These are phyloP conservation scores for Pseudevernia furfuracea DNA, from an alignment of 495 filamentous ascomycete genomes.

Conservation along the genomic window DNA sequence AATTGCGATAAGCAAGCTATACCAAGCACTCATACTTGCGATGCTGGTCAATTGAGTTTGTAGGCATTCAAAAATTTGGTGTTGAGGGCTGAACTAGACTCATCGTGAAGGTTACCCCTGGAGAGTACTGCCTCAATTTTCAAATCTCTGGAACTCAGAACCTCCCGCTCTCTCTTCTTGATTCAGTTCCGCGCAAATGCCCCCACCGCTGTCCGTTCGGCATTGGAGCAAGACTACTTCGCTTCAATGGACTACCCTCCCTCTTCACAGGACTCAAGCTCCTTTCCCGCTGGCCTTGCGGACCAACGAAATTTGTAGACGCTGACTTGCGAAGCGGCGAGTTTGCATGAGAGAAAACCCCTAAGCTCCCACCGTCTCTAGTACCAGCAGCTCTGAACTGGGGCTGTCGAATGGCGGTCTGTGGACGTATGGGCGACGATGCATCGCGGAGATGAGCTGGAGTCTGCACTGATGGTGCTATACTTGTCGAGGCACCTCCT, in stretches of 20 bases:
- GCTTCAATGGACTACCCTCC: conserved; percentile 29
- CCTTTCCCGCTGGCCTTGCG: conserved; percentile 36
- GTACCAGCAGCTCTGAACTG: conserved; percentile 43
- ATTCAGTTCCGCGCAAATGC: conserved; percentile 20
- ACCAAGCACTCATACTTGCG: not conserved
- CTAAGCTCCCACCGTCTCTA: conserved; percentile 71
- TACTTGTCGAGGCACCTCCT: conserved; percentile 24
- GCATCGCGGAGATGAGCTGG: conserved; percentile 42
- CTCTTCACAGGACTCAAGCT: conserved; percentile 31
- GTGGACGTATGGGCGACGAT: conserved; percentile 44
- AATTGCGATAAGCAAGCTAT: not conserved
- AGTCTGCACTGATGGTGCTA: conserved; percentile 36
- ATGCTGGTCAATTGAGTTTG: not conserved
- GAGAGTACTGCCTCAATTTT: not conserved
- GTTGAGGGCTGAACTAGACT: not conserved
- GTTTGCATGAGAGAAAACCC: conserved; percentile 70
- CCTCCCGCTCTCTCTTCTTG: conserved; percentile 36
- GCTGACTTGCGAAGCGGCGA: conserved; percentile 67
- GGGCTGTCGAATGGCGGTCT: conserved; percentile 49
- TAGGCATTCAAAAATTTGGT: not conserved
- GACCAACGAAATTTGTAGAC: conserved; percentile 39
- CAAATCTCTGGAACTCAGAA: conserved; percentile 26
- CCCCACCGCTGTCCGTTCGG: conserved; percentile 32
- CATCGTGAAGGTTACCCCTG: not conserved
- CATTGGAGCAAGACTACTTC: conserved; percentile 35